Conservation (phyloP, 2,329 filamentous ascomycete genomes). For the Tolypocladium amazonense region DNA sequence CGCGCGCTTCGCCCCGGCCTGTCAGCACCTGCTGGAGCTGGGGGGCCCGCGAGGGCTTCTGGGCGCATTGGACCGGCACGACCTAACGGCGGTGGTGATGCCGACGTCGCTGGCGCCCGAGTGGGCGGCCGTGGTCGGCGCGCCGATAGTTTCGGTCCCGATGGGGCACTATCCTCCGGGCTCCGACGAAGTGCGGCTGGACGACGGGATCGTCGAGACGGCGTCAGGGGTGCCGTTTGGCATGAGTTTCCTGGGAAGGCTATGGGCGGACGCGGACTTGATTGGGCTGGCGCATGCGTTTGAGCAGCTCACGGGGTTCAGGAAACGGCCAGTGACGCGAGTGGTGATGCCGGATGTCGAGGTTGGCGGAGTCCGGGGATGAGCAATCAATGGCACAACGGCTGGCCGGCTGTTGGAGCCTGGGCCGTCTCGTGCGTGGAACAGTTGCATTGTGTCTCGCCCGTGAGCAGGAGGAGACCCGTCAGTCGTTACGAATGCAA, state of each 20-base stretch:
- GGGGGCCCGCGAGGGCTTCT: slow-evolving; percentile 50
- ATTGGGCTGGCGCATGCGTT: slow-evolving; percentile 56
- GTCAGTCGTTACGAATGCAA: neutral
- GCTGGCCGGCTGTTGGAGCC: neutral
- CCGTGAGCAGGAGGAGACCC: neutral
- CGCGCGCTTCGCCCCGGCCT: slow-evolving; percentile 38
- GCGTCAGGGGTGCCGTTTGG: slow-evolving; percentile 32
- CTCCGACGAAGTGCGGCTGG: neutral
- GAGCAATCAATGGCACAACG: neutral
- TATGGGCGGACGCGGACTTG: slow-evolving; percentile 45
- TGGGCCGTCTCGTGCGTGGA: neutral
- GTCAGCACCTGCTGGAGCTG: slow-evolving; percentile 37
- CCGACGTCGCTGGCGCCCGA: slow-evolving; percentile 30
- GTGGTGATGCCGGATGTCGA: slow-evolving; percentile 1
- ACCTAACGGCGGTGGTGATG: slow-evolving; percentile 49
- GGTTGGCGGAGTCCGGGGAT: neutral
- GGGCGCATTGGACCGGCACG: slow-evolving; percentile 42
- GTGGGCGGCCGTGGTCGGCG: slow-evolving; percentile 11
- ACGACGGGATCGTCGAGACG: slow-evolving; percentile 1
- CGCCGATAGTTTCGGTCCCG: slow-evolving; percentile 47
- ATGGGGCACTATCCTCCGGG: slow-evolving; percentile 18
- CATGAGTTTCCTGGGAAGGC: slow-evolving; percentile 45
- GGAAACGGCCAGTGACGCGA: slow-evolving; percentile 2
- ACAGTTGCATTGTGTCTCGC: neutral
- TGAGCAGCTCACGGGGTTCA: slow-evolving; percentile 39